These are phyloP conservation scores for Candida glucosophila DNA, from an alignment of 1,139 yeast species.

Conservation along the genomic window DNA sequence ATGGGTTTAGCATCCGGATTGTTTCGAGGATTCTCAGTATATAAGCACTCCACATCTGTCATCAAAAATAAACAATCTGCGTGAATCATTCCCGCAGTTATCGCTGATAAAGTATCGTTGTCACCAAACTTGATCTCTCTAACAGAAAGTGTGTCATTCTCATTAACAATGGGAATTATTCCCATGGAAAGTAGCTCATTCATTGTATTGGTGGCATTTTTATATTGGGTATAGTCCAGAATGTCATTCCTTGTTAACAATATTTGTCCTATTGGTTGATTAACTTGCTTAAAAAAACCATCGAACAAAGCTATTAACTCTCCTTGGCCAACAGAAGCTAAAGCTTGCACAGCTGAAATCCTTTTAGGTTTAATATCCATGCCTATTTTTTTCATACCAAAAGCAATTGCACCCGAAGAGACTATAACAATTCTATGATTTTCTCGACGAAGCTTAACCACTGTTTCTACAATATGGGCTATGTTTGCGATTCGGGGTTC, in stretches of 20 bases:
- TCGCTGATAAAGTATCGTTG: conserved; percentile 90
- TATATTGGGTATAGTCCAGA: conserved; percentile 82
- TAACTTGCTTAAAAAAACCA: conserved; percentile 68
- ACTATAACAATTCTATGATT: conserved; percentile 88
- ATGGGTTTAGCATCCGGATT: conserved; percentile 83
- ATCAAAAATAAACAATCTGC: conserved; percentile 87
- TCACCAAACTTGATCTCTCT: conserved; percentile 96
- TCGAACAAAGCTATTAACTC: conserved; percentile 88
- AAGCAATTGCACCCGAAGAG: conserved; percentile 94
- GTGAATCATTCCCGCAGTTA: conserved; percentile 89
- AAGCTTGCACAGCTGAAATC: conserved; percentile 77
- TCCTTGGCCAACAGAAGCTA: conserved; percentile 96
- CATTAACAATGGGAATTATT: conserved; percentile 92
- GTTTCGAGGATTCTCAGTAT: conserved; percentile 82
- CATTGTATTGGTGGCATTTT: conserved; percentile 86
- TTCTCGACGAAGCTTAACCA: conserved; percentile 70
- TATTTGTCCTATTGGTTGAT: conserved; percentile 86
- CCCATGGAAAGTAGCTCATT: conserved; percentile 78
- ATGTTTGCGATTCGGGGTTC: conserved; percentile 89
- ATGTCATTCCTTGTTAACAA: conserved; percentile 88
- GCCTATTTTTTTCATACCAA: conserved; percentile 77
- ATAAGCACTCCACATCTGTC: conserved; percentile 94
- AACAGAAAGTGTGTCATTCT: conserved; percentile 88
- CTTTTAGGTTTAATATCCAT: conserved; percentile 62
- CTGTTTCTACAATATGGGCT: conserved; percentile 85